These are phyloP conservation scores for Coffea eugenioides DNA, from an alignment of 257 asterid genomes.

Conservation along the genomic window DNA sequence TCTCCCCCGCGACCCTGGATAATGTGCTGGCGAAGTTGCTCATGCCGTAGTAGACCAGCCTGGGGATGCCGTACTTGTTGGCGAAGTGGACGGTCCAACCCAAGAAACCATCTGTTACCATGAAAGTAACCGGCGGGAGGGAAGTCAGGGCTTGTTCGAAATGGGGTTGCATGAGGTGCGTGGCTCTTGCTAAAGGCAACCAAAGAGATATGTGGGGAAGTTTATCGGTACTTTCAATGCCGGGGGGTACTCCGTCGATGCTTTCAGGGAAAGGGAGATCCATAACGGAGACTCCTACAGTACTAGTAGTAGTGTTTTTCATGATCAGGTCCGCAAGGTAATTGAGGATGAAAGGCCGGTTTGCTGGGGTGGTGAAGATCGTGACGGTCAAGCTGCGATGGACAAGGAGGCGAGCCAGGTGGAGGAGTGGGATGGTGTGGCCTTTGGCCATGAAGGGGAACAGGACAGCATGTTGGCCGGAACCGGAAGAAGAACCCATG, in stretches of 20 bases:
- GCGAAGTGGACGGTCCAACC: conserved; percentile 63
- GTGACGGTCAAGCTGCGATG: conserved; percentile 37
- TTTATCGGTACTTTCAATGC: conserved; percentile 63
- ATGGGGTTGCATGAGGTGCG: conserved; percentile 43
- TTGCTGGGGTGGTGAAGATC: conserved; percentile 66
- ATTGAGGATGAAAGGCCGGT: conserved; percentile 46
- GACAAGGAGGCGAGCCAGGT: conserved; percentile 50
- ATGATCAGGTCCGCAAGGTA: conserved; percentile 21
- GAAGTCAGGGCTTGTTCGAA: conserved; percentile 43
- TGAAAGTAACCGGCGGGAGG: conserved; percentile 27
- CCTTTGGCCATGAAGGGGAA: conserved; percentile 92
- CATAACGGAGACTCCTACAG: conserved; percentile 20
- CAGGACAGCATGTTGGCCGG: conserved; percentile 32
- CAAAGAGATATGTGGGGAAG: conserved; percentile 64
- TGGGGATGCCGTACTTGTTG: conserved; percentile 39
- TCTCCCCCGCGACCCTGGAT: rapidly evolving
- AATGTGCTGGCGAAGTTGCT: conserved; percentile 24
- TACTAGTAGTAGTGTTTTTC: background rate
- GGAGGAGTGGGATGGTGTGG: conserved; percentile 71
- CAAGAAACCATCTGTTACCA: conserved; percentile 69
- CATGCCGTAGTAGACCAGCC: conserved; percentile 52
- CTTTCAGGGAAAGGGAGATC: conserved; percentile 56
- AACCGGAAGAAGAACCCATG: conserved; percentile 22
- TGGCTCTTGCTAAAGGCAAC: conserved; percentile 30
- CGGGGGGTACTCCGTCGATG: conserved; percentile 45